Conservation (phyloP, 768 basidiomycete genomes). For the Tulasnella sp. region DNA sequence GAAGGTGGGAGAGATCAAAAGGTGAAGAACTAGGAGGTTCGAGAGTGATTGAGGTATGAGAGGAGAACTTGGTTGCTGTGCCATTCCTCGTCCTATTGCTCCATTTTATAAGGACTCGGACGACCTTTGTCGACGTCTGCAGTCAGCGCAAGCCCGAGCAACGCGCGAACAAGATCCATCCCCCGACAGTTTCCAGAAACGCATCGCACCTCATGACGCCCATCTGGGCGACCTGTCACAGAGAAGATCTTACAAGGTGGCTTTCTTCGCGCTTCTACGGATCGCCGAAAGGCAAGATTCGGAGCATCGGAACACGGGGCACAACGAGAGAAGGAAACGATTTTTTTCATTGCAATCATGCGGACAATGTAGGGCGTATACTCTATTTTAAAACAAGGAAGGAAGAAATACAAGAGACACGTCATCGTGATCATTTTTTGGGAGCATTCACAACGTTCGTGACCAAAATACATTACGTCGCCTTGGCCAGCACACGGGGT, state of each 20-base stretch:
- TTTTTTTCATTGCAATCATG: not conserved
- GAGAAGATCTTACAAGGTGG: not conserved
- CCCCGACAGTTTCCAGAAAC: not conserved
- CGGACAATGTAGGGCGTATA: not conserved
- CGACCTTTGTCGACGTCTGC: not conserved
- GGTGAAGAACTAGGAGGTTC: too few relatives aligned
- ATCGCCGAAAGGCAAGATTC: not conserved
- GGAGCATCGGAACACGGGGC: not conserved
- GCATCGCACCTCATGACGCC: not conserved
- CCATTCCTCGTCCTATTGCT: not conserved
- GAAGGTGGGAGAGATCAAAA: not conserved
- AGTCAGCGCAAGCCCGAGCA: not conserved
- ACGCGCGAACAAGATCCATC: not conserved
- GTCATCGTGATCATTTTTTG: conserved; percentile 3
- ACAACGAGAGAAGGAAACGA: not conserved
- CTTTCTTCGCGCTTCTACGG: not conserved
- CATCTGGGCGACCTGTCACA: not conserved
- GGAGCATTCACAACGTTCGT: not conserved
- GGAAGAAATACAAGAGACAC: not conserved
- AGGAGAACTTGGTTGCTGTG: not conserved
- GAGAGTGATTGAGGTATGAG: not conserved
- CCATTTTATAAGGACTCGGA: not conserved
- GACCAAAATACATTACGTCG: not conserved
- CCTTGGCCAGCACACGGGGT: conserved; percentile 62
- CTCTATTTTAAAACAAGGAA: not conserved